Percentiles rank a stretch among this genome's conserved stretches.
These are phyloP conservation scores for bread wheat (Triticum aestivum) DNA, from an alignment of 176 grass and related monocot genomes.

Conservation along the genomic window IWGSC_CS_RefSeq_v2.1 NC_057808.1:270607609-270608108, in stretches of 20 bases:
- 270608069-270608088: too few species aligned
- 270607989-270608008: neutral
- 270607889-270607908: neutral
- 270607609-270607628: too few species aligned
- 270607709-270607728: conserved; percentile 38
- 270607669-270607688: neutral
- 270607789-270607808: conserved; percentile 53
- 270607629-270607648: neutral
- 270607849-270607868: conserved; percentile 44
- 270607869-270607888: neutral
- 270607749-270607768: conserved; percentile 75
- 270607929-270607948: neutral
- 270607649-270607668: neutral
- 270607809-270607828: conserved; percentile 67
- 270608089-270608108: too few species aligned
- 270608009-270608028: neutral
- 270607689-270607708: neutral
- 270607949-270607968: neutral
- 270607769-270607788: conserved; percentile 92
- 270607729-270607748: conserved; percentile 93
- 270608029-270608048: too few species aligned
- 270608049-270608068: too few species aligned
- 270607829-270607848: conserved; percentile 83
- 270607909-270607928: neutral
- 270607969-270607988: neutral